Percentiles rank a stretch among this genome's conserved stretches.
Evolutionary conservation across 2,329 filamentous ascomycete genomes (phyloP).

Genomic region (Cladorrhinum sp.): DNA sequence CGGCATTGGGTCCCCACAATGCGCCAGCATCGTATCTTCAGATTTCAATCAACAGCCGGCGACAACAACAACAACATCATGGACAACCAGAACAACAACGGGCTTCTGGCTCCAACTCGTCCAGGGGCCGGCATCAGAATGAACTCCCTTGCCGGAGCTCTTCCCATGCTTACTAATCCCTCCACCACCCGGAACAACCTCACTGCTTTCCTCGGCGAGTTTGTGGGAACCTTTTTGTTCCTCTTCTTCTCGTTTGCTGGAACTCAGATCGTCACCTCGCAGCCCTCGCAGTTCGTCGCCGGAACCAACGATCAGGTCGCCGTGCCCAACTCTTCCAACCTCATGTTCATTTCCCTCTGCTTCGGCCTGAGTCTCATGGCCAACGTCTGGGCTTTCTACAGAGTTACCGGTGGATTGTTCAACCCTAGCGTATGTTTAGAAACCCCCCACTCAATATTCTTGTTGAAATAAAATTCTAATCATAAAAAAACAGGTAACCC

Average conservation of each 20-base stretch:
- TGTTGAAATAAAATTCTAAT: not conserved
- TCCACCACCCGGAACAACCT: constrained; percentile 25
- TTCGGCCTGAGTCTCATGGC: constrained; percentile 46
- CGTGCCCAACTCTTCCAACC: constrained; percentile 25
- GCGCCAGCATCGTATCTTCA: not conserved
- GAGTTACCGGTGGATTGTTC: constrained; percentile 44
- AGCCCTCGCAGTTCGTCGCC: constrained; percentile 3
- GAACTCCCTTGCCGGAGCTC: constrained; percentile 1
- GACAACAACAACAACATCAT: not conserved
- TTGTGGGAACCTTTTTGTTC: constrained; percentile 43
- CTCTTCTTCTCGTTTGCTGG: constrained; percentile 42
- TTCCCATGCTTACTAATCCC: constrained; percentile 23
- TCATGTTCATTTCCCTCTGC: constrained; percentile 39
- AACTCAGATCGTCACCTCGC: constrained; percentile 28
- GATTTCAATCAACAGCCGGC: not conserved
- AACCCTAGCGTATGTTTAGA: constrained; percentile 37
- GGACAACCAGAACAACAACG: constrained; percentile 12
- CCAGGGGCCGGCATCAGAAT: not conserved
- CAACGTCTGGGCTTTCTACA: constrained; percentile 50
- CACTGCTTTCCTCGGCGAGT: constrained; percentile 40
- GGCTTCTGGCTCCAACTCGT: constrained; percentile 11
- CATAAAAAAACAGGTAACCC: constrained; percentile 37
- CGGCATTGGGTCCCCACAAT: not conserved
- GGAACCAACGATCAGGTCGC: constrained; percentile 4
- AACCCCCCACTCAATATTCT: not conserved